phyloP scores from a whole-genome alignment of 257 asterid genomes.

The Rhazya stricta region DNA sequence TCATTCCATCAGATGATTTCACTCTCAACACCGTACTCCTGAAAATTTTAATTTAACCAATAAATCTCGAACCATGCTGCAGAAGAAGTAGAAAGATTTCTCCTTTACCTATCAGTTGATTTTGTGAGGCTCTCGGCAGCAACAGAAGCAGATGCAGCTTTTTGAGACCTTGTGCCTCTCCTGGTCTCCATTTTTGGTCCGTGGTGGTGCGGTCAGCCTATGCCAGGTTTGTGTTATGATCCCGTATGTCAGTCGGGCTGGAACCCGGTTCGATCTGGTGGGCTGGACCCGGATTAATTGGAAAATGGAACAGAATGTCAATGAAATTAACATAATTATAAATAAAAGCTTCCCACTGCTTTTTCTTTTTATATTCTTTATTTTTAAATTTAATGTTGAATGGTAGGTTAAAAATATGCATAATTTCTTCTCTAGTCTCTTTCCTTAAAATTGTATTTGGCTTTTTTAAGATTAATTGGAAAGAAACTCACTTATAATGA shows the following conservation, averaged over 20 bases:
- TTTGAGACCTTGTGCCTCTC: constrained; percentile 10
- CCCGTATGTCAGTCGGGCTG: neutral
- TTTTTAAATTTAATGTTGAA: too few relatives aligned
- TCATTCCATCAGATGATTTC: constrained; percentile 27
- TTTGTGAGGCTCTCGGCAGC: neutral
- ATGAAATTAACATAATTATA: too few relatives aligned
- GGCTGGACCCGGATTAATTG: neutral
- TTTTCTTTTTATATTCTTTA: too few relatives aligned
- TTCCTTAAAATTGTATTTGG: too few relatives aligned
- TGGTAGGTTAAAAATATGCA: too few relatives aligned
- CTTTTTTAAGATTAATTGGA: too few relatives aligned
- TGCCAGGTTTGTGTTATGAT: neutral
- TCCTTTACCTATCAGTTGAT: constrained; percentile 14
- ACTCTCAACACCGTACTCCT: constrained; percentile 43
- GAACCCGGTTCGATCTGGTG: too few relatives aligned
- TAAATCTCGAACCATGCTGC: neutral
- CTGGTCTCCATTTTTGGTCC: constrained; percentile 14
- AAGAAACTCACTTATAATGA: too few relatives aligned
- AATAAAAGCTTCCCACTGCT: too few relatives aligned
- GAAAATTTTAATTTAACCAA: neutral
- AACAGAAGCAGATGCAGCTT: constrained; percentile 11
- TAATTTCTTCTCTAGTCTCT: too few relatives aligned
- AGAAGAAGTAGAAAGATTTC: neutral
- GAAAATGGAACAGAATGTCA: too few relatives aligned
- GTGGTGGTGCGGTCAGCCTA: neutral